Evolutionary conservation across 805 yeast species (phyloP), one percentile per base, ranked within the genome.

Genomic region (Kodamaea hsintzibuensis): DNA sequence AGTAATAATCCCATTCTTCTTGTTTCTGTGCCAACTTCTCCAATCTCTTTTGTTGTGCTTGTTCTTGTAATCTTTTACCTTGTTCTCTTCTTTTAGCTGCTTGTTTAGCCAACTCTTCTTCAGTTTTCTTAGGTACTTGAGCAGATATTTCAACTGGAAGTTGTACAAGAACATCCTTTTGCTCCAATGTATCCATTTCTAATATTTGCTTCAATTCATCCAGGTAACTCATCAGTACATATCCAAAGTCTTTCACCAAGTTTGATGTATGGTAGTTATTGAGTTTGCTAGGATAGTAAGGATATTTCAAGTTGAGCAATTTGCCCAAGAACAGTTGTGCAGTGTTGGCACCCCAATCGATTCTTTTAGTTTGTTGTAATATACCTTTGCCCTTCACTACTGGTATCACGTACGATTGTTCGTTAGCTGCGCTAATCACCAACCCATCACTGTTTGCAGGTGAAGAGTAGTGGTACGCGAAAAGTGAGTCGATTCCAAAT

Each of bases 331-430:
- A 92, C 40, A 80, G 82, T 30, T 79, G 82, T 1, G 92, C 80
- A 44, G 82, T 88, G 57, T 82, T 82, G 9, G 97, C 98, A 56
- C 98, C 98, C 90, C 95, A 90, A 65, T 90, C 91, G 39, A 95
- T 82, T 63, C 98, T 77, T 63, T 91, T 91, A 7, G 91, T 75
- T 54, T 85, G 86, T 25, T 80, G 72, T 52, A 90, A 67, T 1
- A 85, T 59, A 0, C 96, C 92, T 51, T 74, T 73, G 0, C 91
- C 91, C n/a, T 82, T 66, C 1, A 89, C 58, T 1, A 93, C 90
- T 0, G 99, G 99, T 14, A 93, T 83, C 0, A 95, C 70, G 64
- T 85, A 86, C 0, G 96, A 88, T 51, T 89, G 81, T 61, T 92
- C 95, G 68, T 90, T 80, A 2, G 97, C 97, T 6, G 91, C 76